Conservation (phyloP, 2,329 filamentous ascomycete genomes). For the Cadophora luteo-olivacea region DNA sequence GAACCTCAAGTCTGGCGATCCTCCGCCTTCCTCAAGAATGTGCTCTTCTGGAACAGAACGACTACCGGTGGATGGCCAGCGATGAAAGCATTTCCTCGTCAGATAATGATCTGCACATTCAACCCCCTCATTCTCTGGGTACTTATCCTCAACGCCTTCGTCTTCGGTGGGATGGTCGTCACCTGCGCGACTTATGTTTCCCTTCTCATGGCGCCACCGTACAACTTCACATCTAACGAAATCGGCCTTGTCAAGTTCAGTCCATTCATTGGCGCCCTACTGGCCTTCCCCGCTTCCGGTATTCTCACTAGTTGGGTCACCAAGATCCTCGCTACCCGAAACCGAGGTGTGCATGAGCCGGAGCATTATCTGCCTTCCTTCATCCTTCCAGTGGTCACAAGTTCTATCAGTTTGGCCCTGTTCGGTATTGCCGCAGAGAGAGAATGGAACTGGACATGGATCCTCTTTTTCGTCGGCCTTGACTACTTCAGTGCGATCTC, state of each 20-base stretch:
- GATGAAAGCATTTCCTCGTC: slow-evolving; percentile 19
- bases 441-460: slow-evolving; percentile 19
- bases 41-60: slow-evolving; percentile 10
- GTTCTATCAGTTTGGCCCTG: slow-evolving; percentile 17
- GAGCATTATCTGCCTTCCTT: slow-evolving; percentile 34
- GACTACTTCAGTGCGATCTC: slow-evolving; percentile 27
- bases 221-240: slow-evolving; percentile 22
- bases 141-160: slow-evolving; percentile 25
- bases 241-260: slow-evolving; percentile 26
- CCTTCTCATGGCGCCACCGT: slow-evolving; percentile 23
- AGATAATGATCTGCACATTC: slow-evolving; percentile 44
- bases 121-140: slow-evolving; percentile 61
- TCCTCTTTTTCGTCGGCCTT: slow-evolving; percentile 25
- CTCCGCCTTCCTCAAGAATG: slow-evolving; percentile 2
- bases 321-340: slow-evolving; percentile 20
- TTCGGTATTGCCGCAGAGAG: slow-evolving; percentile 26
- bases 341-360: slow-evolving; percentile 30
- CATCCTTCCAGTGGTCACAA: slow-evolving; percentile 30
- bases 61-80: slow-evolving; percentile 22
- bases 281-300: slow-evolving; percentile 26
- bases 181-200: slow-evolving; percentile 22
- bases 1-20: neutral
- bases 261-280: slow-evolving; percentile 22
- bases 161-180: slow-evolving; percentile 30
- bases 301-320: slow-evolving; percentile 7